A percentile compares a stretch with the other conserved stretches of the same genome.
These are phyloP conservation scores for Hawksworthiomyces lignivorus DNA, from an alignment of 2,329 filamentous ascomycete genomes.

Conservation along the genomic window DNA sequence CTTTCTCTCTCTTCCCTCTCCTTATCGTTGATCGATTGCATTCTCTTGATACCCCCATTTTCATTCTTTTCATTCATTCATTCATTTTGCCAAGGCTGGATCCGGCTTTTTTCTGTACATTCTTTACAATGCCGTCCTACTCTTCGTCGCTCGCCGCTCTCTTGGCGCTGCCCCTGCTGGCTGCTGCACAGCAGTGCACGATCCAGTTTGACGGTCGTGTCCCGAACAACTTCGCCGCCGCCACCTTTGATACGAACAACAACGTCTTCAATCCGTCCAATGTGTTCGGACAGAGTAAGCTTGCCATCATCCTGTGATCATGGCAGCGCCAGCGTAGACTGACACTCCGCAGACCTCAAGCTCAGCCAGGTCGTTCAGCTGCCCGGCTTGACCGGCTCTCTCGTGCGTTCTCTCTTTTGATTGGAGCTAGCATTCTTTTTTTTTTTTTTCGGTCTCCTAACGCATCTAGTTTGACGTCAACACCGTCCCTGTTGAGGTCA, in stretches of 20 bases:
- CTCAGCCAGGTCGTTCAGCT: slow-evolving; percentile 45
- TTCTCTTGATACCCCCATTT: not conserved
- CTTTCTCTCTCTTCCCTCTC: not conserved
- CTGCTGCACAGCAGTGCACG: slow-evolving; percentile 24
- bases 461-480: slow-evolving; percentile 35
- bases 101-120: slow-evolving; percentile 1
- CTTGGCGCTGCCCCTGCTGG: slow-evolving; percentile 10
- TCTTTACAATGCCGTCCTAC: not conserved
- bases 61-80: not conserved
- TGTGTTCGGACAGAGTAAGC: slow-evolving; percentile 40
- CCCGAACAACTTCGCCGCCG: slow-evolving; percentile 27
- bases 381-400: slow-evolving; percentile 30
- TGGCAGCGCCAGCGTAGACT: no score
- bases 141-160: slow-evolving; percentile 3
- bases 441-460: not conserved
- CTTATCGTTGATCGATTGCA: slow-evolving; percentile 5
- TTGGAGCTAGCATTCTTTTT: not conserved
- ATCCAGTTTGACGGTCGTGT: slow-evolving; percentile 41
- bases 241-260: slow-evolving; percentile 32
- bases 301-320: no score
- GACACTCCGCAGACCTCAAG: slow-evolving; percentile 29
- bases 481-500: slow-evolving; percentile 43
- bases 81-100: slow-evolving; percentile 3
- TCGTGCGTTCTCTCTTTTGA: slow-evolving; percentile 22
- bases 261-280: slow-evolving; percentile 43